A percentile compares a stretch with the other conserved stretches of the same genome.
These are phyloP conservation scores for Leptodermis oblonga DNA, from an alignment of 257 asterid genomes.

Conservation along the genomic window DNA sequence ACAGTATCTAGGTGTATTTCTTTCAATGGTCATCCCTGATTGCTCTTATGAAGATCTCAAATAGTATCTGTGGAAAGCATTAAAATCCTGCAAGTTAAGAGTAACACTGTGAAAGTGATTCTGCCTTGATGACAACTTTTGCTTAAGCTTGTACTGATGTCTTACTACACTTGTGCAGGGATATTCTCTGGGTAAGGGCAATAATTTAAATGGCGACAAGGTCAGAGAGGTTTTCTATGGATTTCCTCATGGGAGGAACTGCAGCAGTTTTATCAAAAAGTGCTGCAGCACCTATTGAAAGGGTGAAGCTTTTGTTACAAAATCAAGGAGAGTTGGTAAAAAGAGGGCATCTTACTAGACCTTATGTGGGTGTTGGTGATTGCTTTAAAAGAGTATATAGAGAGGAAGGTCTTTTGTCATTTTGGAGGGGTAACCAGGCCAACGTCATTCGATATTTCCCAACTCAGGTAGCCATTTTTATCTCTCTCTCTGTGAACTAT, in stretches of 20 bases:
- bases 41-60: background rate
- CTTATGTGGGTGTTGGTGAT: slow-evolving; percentile 63
- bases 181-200: slow-evolving; percentile 41
- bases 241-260: slow-evolving; percentile 78
- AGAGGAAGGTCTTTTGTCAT: slow-evolving; percentile 74
- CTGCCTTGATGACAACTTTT: background rate
- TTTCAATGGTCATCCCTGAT: too few relatives aligned
- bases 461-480: slow-evolving; percentile 59
- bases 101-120: background rate
- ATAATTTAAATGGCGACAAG: slow-evolving; percentile 41
- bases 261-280: slow-evolving; percentile 79
- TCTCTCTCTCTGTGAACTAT: too few relatives aligned
- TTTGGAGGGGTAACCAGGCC: slow-evolving; percentile 99
- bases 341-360: slow-evolving; percentile 78
- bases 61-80: too few relatives aligned
- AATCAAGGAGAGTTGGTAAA: slow-evolving; percentile 88
- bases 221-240: slow-evolving; percentile 62
- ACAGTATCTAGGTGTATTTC: background rate
- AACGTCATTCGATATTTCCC: slow-evolving; percentile 94
- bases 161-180: slow-evolving; percentile 26
- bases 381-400: slow-evolving; percentile 63
- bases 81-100: too few relatives aligned
- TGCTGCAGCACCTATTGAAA: slow-evolving; percentile 92
- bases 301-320: slow-evolving; percentile 96
- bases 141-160: background rate